Base-by-base conservation (phyloP, 768 basidiomycete species). In the Leucosporidium scottii region DNA sequence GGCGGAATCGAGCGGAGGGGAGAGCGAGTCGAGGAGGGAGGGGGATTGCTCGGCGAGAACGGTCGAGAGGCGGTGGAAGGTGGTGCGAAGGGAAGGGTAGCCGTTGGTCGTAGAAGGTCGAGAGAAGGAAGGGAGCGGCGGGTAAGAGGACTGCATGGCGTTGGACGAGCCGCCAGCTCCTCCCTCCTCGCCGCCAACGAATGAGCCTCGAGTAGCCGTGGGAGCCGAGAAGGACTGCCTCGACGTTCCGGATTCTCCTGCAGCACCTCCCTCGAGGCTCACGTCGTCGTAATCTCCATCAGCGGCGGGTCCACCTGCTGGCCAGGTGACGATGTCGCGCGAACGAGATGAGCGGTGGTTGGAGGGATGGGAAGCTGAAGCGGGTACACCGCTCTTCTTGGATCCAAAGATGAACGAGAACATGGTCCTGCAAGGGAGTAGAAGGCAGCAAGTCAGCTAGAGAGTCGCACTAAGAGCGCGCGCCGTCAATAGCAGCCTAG, bases 1-100 rank as follows among this genome's bases (percentile, higher is more conserved):
- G n/a, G 30, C 1, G 2, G 61, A 27, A 4, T 31, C 48, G 34
- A 64, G 54, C 4, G 71, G 57, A 0, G 59, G 59, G 3, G 68
- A 55, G 65, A 73, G 71, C 30, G 68, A 65, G 60, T 69, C 68
- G 62, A 65, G 60, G 23, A 73, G 48, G 20, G 62, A 3, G 18
- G 71, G 71, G 2, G 65, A 61, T 25, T 64, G 50, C 0, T 49
- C 56, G 54, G 58, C 57, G 55, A 73, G 71, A 44, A 69, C 12
- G 10, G 49, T 12, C 4, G 51, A 30, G 49, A 73, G 68, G 53
- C 57, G 68, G 21, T 60, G 18, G 36, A 73, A 64, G 15, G 68
- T 69, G 0, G 50, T 9, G 4, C 27, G 6, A 7, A 65, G 23
- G 56, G 65, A 62, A 1, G 71, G 71, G 56, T 62, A 69, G 8